These are phyloP conservation scores for Heterobasidion parviporum DNA, from an alignment of 1,284 basidiomycete genomes.

Conservation along the genomic window DNA sequence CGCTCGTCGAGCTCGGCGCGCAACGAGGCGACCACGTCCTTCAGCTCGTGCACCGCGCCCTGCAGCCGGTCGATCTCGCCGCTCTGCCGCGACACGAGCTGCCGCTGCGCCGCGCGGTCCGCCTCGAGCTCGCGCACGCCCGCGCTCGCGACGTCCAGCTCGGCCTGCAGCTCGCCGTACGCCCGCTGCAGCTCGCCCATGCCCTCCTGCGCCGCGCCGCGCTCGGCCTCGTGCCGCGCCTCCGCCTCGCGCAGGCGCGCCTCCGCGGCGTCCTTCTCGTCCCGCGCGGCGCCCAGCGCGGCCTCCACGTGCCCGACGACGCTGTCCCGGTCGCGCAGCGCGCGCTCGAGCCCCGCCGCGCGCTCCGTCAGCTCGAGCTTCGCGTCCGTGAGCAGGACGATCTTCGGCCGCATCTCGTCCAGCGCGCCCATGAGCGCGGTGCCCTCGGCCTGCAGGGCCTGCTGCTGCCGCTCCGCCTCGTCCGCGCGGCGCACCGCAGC, in stretches of 20 bases:
- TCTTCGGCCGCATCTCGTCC: conserved; percentile 79
- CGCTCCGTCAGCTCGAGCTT: conserved; percentile 63
- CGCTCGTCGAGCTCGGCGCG: conserved; percentile 43
- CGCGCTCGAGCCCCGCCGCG: conserved; percentile 44
- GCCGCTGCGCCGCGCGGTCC: conserved; percentile 47
- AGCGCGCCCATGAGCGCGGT: conserved; percentile 65
- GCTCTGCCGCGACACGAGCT: conserved; percentile 39
- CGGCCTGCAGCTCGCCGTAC: conserved; percentile 52
- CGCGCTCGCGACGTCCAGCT: conserved; percentile 44
- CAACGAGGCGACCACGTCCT: conserved; percentile 40
- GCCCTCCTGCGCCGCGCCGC: conserved; percentile 34
- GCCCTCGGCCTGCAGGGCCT: conserved; percentile 66
- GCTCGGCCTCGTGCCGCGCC: conserved; percentile 41
- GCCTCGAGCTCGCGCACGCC: conserved; percentile 48
- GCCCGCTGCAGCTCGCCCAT: conserved; percentile 54
- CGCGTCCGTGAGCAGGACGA: conserved; percentile 65
- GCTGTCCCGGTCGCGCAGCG: conserved; percentile 44
- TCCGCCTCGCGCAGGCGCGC: conserved; percentile 33
- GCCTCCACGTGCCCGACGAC: conserved; percentile 56
- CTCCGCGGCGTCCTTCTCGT: conserved; percentile 38
- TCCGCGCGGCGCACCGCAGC: conserved; percentile 57
- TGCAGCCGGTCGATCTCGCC: conserved; percentile 47
- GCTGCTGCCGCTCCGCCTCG: conserved; percentile 62
- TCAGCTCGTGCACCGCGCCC: conserved; percentile 32
- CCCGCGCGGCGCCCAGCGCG: conserved; percentile 42